Percentiles rank a stretch among this genome's conserved stretches.
Evolutionary conservation across 2,329 filamentous ascomycete genomes (phyloP).

Genomic region (Drechslerella dactyloides): DNA sequence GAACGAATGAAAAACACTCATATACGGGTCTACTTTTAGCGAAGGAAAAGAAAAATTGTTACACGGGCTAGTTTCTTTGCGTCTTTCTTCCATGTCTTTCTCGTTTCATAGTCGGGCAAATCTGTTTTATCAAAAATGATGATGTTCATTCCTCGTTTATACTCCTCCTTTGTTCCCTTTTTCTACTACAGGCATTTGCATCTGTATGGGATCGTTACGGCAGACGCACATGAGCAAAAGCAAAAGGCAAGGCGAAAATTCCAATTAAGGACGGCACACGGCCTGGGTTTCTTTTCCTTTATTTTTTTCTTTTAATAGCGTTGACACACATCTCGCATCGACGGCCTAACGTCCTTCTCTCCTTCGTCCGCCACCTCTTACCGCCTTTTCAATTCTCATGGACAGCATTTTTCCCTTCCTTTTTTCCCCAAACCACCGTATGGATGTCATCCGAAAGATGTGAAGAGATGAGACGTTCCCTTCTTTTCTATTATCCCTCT

Average conservation of each 20-base stretch:
- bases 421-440: conserved; percentile 19
- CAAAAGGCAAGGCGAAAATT: conserved; percentile 41
- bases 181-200: conserved; percentile 46
- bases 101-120: conserved; percentile 27
- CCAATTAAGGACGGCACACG: conserved; percentile 34
- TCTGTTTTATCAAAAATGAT: conserved; percentile 41
- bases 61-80: conserved; percentile 44
- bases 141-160: conserved; percentile 21
- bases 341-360: conserved; percentile 23
- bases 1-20: conserved; percentile 42
- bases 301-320: conserved; percentile 41
- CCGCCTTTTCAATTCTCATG: conserved; percentile 36
- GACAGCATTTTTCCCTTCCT: conserved; percentile 32
- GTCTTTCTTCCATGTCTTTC: conserved; percentile 25
- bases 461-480: conserved; percentile 44
- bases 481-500: conserved; percentile 21
- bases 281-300: conserved; percentile 38
- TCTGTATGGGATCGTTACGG: conserved; percentile 50
- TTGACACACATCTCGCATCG: conserved; percentile 27
- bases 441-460: conserved; percentile 11
- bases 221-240: conserved; percentile 32
- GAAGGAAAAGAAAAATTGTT: conserved; percentile 48
- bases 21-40: conserved; percentile 46
- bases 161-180: conserved; percentile 25
- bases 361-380: conserved; percentile 16